Evolutionary conservation across 441 rosid genomes (phyloP).

Genomic region (Arabidopsis hybrid): DNA sequence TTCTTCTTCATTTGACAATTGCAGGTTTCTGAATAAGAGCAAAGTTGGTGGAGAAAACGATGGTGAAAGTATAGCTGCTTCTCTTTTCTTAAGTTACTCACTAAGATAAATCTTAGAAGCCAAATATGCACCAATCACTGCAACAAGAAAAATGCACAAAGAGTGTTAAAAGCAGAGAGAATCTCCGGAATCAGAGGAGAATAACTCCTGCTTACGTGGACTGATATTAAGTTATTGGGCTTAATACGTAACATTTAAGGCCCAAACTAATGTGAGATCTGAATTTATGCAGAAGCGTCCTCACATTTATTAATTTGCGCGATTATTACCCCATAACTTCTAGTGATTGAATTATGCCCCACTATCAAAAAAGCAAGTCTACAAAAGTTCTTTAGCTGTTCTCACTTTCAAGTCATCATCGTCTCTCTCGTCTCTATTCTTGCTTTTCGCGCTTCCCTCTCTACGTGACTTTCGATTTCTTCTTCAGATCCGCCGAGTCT

Average conservation of each 20-base stretch:
- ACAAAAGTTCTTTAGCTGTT: conserved; percentile 35
- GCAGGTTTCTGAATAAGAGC: not conserved
- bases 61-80: no score
- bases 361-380: conserved; percentile 7
- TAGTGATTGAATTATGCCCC: not conserved
- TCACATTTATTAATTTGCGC: not conserved
- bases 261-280: not conserved
- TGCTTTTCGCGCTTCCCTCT: not conserved
- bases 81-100: not conserved
- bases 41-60: not conserved
- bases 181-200: no score
- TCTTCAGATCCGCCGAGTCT: conserved; percentile 41
- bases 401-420: conserved; percentile 48
- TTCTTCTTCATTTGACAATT: not conserved
- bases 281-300: not conserved
- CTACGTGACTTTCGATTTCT: not conserved
- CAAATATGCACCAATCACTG: not conserved
- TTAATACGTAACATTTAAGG: not conserved
- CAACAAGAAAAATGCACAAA: no score
- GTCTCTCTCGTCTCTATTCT: conserved; percentile 12
- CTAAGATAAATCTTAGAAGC: not conserved
- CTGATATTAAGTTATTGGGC: not conserved
- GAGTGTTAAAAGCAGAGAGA: no score
- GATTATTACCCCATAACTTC: conserved; percentile 1
- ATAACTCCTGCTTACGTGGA: not conserved